Evolutionary conservation across 2,329 filamentous ascomycete species (phyloP).

Genomic region (Colletotrichum orchidophilum): DNA sequence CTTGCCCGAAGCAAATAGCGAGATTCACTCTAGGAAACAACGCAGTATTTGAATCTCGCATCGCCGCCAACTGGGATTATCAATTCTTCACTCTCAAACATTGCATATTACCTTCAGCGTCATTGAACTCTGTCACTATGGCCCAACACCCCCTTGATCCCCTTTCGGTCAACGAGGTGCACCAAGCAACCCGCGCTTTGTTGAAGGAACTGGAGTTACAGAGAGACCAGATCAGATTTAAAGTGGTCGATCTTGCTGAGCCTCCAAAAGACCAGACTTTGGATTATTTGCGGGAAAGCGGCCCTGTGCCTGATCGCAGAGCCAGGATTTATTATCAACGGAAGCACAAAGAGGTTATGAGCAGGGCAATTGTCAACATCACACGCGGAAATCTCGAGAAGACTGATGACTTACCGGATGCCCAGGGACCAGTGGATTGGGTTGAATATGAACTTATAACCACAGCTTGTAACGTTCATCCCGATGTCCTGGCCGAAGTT

Average conservation of each 20-base stretch:
- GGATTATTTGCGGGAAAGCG: neutral
- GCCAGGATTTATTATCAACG: neutral
- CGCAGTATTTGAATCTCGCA: too few relatives aligned
- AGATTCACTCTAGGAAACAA: too few relatives aligned
- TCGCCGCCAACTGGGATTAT: too few relatives aligned
- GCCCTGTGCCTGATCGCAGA: neutral
- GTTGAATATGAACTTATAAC: neutral
- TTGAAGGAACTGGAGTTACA: neutral
- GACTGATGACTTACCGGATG: neutral
- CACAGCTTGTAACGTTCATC: neutral
- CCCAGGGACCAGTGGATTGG: neutral
- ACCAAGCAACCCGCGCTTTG: neutral
- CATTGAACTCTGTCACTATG: neutral
- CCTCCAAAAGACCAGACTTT: neutral
- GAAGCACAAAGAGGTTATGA: neutral
- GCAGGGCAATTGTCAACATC: neutral
- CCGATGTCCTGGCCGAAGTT: neutral
- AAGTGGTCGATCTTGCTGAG: neutral
- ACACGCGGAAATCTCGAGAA: neutral
- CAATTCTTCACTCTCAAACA: neutral
- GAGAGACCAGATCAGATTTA: neutral
- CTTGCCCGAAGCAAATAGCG: too few relatives aligned
- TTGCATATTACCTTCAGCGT: neutral
- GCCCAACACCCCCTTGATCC: neutral
- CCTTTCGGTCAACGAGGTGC: neutral